Conservation (phyloP, 441 rosid genomes). For the Adansonia grandidieri region DNA sequence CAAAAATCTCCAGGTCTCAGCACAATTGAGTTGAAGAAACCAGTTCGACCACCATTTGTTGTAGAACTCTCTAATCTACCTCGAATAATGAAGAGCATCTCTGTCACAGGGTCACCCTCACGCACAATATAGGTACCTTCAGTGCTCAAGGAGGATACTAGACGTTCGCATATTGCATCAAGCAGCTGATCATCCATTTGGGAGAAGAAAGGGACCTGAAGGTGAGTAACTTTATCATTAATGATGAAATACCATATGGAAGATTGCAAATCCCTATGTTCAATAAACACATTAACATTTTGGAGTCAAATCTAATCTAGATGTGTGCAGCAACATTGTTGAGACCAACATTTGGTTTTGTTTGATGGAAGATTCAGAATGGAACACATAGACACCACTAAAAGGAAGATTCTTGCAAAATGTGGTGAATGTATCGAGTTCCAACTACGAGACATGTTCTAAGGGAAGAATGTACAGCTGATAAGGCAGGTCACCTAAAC, state of each 20-base stretch:
- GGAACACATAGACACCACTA: neutral
- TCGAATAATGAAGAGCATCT: conserved; percentile 83
- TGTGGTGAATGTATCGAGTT: neutral
- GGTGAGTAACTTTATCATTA: neutral
- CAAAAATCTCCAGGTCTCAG: conserved; percentile 87
- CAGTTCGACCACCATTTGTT: conserved; percentile 87
- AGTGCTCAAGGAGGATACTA: conserved; percentile 79
- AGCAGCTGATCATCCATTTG: conserved; percentile 94
- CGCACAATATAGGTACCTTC: conserved; percentile 79
- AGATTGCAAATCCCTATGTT: neutral
- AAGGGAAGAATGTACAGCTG: neutral
- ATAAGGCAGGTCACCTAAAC: neutral
- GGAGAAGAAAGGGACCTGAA: conserved; percentile 86
- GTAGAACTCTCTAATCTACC: conserved; percentile 91
- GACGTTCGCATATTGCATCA: conserved; percentile 84
- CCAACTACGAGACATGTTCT: neutral
- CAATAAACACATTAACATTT: neutral
- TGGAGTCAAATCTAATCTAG: neutral
- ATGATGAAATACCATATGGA: neutral
- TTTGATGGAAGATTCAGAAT: neutral
- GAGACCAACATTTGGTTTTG: neutral
- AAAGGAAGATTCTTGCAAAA: conserved; percentile 10
- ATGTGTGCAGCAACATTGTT: neutral
- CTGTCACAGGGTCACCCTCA: conserved; percentile 86
- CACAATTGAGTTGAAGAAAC: conserved; percentile 78